A percentile compares a stretch with the other conserved stretches of the same genome.
phyloP scores from a whole-genome alignment of 2,329 filamentous ascomycete genomes.

The Cryphonectria carpinicola region DNA sequence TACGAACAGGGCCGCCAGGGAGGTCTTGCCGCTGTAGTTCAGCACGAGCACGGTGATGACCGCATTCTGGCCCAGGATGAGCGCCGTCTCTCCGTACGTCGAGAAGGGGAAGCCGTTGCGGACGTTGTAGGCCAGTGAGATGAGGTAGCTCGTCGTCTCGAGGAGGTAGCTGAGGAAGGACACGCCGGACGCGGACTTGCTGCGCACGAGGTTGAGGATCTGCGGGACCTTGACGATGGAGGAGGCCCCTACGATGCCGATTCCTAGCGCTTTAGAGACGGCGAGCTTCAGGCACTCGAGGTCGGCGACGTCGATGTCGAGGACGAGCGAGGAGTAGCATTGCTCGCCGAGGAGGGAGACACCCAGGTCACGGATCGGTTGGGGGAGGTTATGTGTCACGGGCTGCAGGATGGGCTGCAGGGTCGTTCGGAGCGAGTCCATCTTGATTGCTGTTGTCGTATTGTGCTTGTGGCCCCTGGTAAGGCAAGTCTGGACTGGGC shows the following conservation, averaged over 20 bases:
- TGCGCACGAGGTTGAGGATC: conserved; percentile 86
- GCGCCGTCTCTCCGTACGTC: conserved; percentile 92
- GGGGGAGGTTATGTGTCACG: conserved; percentile 73
- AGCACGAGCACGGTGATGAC: conserved; percentile 86
- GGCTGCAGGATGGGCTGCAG: conserved; percentile 73
- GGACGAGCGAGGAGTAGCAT: conserved; percentile 86
- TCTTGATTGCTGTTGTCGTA: conserved; percentile 37
- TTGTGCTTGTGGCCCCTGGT: background rate
- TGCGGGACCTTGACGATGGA: conserved; percentile 96
- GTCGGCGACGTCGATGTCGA: conserved; percentile 80
- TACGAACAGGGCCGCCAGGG: conserved; percentile 75
- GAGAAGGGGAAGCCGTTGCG: conserved; percentile 93
- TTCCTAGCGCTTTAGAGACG: conserved; percentile 88
- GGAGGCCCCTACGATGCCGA: conserved; percentile 89
- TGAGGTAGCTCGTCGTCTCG: conserved; percentile 86
- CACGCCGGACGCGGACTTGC: conserved; percentile 80
- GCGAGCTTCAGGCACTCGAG: conserved; percentile 84
- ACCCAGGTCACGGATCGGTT: conserved; percentile 74
- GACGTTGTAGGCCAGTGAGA: conserved; percentile 88
- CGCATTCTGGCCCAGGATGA: conserved; percentile 92
- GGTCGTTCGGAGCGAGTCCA: conserved; percentile 65
- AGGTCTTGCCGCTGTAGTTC: conserved; percentile 73
- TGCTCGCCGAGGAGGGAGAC: conserved; percentile 77
- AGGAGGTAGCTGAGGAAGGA: conserved; percentile 91
- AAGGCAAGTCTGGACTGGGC: background rate